Base-by-base conservation (phyloP, 2,329 filamentous ascomycete species). In the Penicillium frequentans region DNA sequence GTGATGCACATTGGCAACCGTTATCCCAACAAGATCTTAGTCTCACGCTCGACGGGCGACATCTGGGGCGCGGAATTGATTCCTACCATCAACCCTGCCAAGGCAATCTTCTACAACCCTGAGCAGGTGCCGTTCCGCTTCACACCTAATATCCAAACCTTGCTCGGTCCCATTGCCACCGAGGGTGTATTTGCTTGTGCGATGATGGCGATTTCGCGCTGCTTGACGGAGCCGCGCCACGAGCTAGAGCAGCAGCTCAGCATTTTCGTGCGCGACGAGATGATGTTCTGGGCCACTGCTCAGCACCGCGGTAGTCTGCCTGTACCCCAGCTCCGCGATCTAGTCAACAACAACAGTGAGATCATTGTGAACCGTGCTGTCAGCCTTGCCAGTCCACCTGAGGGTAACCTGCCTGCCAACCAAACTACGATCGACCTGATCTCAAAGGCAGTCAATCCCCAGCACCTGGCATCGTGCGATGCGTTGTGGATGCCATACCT, bases 401-500 rank as follows among this genome's bases (percentile, higher is more conserved):
- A 86, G 31, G 90, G 62, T 66, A 93, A 92, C 70, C 77, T 99
- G 65, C 95, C 95, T 7, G 93, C 93, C 24, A 96, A 96, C 75
- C 95, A 99, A 82, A 98, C 93, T 42, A 91, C 96, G 29, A 93
- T 99, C 69, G 95, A 99, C 76, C 78, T 96, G 60, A 90, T 99
- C 60, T 90, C 90, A n/a, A 89, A 89, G 78, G 92, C 93, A 1
- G 93, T 96, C 16, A 96, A 96, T 76, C 95, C 95, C 1, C 87
- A 90, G 79, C 92, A 95, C 73, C 75, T 99, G 75, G 88, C 90
- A 45, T 85, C 90, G 75, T 93, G 90, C 69, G 95, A 99, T 81
- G 87, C 93, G 57, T 79, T 99, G 67, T 99, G 95, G 92, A 98
- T 98, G 93, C 89, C 91, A 24, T 99, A 96, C 79, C 79, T 98